A percentile compares a stretch with the other conserved stretches of the same genome.
Conservation (phyloP, 2,329 filamentous ascomycete genomes). For the Mycosphaerelloides madeirae region DNA sequence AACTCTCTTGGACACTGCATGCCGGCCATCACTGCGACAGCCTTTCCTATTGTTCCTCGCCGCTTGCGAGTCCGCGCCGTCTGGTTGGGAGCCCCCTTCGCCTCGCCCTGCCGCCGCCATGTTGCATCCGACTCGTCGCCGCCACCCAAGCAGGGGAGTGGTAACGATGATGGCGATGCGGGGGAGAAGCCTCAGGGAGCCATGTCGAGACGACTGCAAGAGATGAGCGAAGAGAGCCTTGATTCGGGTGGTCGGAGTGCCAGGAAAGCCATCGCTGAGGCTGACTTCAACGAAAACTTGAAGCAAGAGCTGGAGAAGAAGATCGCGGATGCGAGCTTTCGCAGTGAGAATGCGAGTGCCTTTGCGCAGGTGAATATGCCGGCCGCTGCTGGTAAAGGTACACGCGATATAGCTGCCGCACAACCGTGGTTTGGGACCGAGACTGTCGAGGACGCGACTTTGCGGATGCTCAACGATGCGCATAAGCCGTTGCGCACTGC, state of each 20-base stretch:
- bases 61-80: conserved; percentile 34
- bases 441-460: conserved; percentile 64
- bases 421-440: conserved; percentile 77
- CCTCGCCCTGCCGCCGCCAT: conserved; percentile 9
- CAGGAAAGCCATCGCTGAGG: conserved; percentile 54
- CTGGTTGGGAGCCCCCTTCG: conserved; percentile 2
- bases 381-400: conserved; percentile 61
- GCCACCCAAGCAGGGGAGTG: conserved; percentile 12
- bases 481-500: conserved; percentile 51
- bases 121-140: conserved; percentile 17
- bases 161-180: conserved; percentile 15
- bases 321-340: conserved; percentile 53
- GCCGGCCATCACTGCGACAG: conserved; percentile 17
- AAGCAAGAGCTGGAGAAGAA: conserved; percentile 55
- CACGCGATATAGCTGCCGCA: conserved; percentile 62
- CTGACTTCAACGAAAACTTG: conserved; percentile 59
- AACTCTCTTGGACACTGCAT: conserved; percentile 17
- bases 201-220: conserved; percentile 53
- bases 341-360: conserved; percentile 46
- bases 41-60: conserved; percentile 35
- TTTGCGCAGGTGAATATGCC: conserved; percentile 53
- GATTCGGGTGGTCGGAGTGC: conserved; percentile 52
- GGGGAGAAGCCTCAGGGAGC: conserved; percentile 39
- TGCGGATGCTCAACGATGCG: conserved; percentile 69
- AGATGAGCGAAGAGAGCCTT: conserved; percentile 58